These are phyloP conservation scores for Entelexis paramagnoliae DNA, from an alignment of 1,139 yeast genomes.

Conservation along the genomic window DNA sequence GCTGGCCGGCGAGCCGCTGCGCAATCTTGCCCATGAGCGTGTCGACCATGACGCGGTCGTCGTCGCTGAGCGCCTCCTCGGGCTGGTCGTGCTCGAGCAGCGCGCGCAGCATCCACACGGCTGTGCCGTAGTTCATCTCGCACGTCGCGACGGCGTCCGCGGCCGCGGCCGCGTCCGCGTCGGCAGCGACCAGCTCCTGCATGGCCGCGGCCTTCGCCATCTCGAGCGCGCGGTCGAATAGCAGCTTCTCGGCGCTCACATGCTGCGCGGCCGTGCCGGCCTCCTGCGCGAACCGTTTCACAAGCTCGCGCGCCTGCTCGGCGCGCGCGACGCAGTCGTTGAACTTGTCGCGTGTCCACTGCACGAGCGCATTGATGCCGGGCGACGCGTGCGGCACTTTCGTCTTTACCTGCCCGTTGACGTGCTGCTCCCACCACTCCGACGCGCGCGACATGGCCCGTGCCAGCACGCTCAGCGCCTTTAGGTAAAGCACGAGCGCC, in stretches of 20 bases:
- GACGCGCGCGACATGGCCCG: slow-evolving; percentile 78
- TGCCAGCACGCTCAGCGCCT: slow-evolving; percentile 69
- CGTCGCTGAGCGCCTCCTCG: slow-evolving; percentile 44
- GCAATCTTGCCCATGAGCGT: slow-evolving; percentile 38
- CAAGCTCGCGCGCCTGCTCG: slow-evolving; percentile 44
- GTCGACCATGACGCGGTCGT: slow-evolving; percentile 65
- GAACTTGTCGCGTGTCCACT: slow-evolving; percentile 83
- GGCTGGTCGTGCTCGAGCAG: slow-evolving; percentile 41
- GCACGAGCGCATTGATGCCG: slow-evolving; percentile 69
- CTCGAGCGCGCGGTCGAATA: slow-evolving; percentile 87
- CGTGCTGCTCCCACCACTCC: slow-evolving; percentile 66
- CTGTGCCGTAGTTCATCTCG: slow-evolving; percentile 79
- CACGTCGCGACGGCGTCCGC: slow-evolving; percentile 59
- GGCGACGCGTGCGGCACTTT: slow-evolving; percentile 29
- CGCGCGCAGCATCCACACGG: slow-evolving; percentile 92
- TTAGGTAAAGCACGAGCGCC: slow-evolving; percentile 74
- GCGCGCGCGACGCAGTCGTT: slow-evolving; percentile 86
- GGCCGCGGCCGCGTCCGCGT: neutral
- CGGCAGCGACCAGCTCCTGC: slow-evolving; percentile 56
- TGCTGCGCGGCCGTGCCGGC: slow-evolving; percentile 18
- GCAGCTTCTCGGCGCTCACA: slow-evolving; percentile 58
- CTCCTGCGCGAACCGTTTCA: slow-evolving; percentile 5
- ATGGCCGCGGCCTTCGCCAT: slow-evolving; percentile 87
- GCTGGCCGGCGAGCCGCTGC: slow-evolving; percentile 28
- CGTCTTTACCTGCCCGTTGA: slow-evolving; percentile 22